phyloP scores from a whole-genome alignment of 352 stramenopile genomes.

The Pythium sp. region DNA sequence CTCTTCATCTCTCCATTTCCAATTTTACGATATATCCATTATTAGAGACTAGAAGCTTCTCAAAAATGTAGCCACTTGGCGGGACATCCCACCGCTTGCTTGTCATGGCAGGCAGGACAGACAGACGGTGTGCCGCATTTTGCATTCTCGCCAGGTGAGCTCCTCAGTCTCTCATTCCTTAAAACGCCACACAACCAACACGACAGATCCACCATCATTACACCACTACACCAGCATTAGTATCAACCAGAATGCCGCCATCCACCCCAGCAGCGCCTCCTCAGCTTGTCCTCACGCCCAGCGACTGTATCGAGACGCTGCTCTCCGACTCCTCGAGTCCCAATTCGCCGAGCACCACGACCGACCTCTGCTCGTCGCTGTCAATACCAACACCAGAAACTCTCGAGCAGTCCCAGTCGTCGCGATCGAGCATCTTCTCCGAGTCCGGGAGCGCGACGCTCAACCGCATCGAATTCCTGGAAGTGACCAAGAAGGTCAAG shows the following conservation, averaged over 20 bases:
- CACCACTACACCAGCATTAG: neutral
- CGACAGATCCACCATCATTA: neutral
- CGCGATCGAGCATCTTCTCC: neutral
- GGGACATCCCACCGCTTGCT: no score
- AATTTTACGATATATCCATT: no score
- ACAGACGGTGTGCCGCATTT: neutral
- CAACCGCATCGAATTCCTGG: constrained; percentile 16
- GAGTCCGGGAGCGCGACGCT: constrained; percentile 1
- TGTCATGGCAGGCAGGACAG: neutral
- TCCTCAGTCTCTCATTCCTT: neutral
- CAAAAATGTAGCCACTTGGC: no score
- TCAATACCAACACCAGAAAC: neutral
- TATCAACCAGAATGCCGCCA: neutral
- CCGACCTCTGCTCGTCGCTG: neutral
- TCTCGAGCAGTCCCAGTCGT: neutral
- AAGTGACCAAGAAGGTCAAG: constrained; percentile 19
- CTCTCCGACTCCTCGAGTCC: neutral
- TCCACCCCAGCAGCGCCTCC: neutral
- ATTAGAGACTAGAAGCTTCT: no score
- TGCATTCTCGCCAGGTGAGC: neutral
- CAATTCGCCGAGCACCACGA: neutral
- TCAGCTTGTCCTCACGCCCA: neutral
- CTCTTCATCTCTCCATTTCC: no score
- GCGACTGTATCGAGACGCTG: constrained; percentile 3
- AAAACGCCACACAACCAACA: neutral